phyloP scores from a whole-genome alignment of 2,329 filamentous ascomycete genomes.

The Elsinoe necatrix region DNA sequence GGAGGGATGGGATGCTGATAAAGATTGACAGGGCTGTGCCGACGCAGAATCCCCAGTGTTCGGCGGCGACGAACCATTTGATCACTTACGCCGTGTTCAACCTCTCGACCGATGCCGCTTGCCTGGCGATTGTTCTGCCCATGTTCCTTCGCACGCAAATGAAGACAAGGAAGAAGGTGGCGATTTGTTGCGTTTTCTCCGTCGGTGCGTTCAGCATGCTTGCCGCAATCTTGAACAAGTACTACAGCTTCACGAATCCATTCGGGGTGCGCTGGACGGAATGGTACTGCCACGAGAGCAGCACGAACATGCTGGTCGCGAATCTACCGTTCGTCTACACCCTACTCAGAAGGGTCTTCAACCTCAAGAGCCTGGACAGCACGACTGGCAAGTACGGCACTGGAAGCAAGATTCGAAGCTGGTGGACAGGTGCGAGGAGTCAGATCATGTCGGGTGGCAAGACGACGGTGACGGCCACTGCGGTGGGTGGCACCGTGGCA shows the following conservation, averaged over 20 bases:
- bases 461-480: neutral
- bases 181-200: constrained; percentile 48
- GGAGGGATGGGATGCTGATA: neutral
- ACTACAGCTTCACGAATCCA: constrained; percentile 51
- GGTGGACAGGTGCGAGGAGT: constrained; percentile 9
- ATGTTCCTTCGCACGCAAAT: constrained; percentile 38
- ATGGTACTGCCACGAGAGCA: constrained; percentile 54
- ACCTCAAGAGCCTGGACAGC: constrained; percentile 16
- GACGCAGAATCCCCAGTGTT: constrained; percentile 33
- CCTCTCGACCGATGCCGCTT: constrained; percentile 39
- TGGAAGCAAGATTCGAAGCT: constrained; percentile 3
- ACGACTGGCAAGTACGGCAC: constrained; percentile 13
- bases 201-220: constrained; percentile 51
- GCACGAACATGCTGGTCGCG: constrained; percentile 51
- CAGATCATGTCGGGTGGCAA: neutral
- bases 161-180: constrained; percentile 43
- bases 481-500: neutral
- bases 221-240: constrained; percentile 52
- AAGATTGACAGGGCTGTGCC: constrained; percentile 21
- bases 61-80: constrained; percentile 31
- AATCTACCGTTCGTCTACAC: constrained; percentile 55
- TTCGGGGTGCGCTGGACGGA: constrained; percentile 50
- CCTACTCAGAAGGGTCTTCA: constrained; percentile 15
- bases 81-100: constrained; percentile 36
- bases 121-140: constrained; percentile 38